A percentile compares a stretch with the other conserved stretches of the same genome.
These are phyloP conservation scores for Echinochloa phyllopogon DNA, from an alignment of 176 grass and related monocot species.

Conservation along the genomic window DNA sequence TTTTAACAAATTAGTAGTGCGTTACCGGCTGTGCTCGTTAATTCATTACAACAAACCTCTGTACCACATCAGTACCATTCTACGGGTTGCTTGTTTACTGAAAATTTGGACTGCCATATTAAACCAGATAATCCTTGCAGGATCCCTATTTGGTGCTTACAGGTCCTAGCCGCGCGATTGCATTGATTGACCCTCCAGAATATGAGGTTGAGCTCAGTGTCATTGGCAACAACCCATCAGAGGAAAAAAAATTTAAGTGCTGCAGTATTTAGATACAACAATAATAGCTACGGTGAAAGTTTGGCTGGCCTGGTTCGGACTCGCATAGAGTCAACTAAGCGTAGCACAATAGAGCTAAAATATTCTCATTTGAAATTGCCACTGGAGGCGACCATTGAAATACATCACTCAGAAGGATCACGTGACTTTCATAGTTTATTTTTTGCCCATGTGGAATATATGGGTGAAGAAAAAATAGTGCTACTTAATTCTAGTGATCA, in stretches of 20 bases:
- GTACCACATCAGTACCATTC: background rate
- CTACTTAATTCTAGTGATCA: background rate
- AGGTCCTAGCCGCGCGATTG: background rate
- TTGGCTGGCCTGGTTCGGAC: background rate
- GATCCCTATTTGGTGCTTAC: background rate
- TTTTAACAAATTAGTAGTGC: background rate
- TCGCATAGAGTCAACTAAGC: background rate
- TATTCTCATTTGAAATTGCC: background rate
- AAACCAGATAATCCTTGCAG: background rate
- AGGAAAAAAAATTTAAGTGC: background rate
- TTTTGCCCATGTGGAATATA: background rate
- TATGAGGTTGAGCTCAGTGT: background rate
- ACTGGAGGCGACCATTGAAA: background rate
- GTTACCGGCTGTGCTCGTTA: background rate
- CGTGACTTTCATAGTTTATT: background rate
- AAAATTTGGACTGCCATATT: background rate
- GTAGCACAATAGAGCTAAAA: slow-evolving; percentile 18
- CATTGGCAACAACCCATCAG: background rate
- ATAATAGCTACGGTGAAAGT: background rate
- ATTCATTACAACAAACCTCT: background rate
- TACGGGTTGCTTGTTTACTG: background rate
- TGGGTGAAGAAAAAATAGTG: slow-evolving; percentile 9
- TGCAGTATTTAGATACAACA: background rate
- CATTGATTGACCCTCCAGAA: slow-evolving; percentile 1
- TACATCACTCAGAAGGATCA: background rate